Conservation (phyloP, 139 green algal genomes). For the Trebouxia sp. region DNA sequence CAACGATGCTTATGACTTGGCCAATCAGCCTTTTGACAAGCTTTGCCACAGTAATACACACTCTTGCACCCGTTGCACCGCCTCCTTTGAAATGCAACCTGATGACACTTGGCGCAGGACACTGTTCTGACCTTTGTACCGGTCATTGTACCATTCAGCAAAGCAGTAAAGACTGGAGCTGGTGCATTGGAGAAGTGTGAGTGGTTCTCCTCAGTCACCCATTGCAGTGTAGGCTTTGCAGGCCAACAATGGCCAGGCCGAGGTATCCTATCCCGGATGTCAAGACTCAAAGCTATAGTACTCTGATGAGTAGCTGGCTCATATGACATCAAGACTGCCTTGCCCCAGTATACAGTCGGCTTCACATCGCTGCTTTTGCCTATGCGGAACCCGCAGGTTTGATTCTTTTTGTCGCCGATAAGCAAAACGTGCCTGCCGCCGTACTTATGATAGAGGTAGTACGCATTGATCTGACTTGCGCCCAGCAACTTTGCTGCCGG, state of each 20-base stretch:
- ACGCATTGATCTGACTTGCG: not conserved
- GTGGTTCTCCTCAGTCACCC: constrained; percentile 14
- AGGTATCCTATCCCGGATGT: not conserved
- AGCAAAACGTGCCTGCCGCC: constrained; percentile 12
- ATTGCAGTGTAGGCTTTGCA: not conserved
- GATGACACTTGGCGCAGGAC: constrained; percentile 6
- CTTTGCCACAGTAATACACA: constrained; percentile 2
- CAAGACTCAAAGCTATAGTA: constrained; percentile 5
- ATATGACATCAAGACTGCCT: too few relatives aligned
- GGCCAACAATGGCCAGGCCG: not conserved
- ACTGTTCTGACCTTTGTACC: not conserved
- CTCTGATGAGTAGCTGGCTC: constrained; percentile 2
- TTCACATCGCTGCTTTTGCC: constrained; percentile 14
- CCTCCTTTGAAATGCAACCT: not conserved
- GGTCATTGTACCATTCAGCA: not conserved
- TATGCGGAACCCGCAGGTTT: constrained; percentile 17
- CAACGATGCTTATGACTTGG: constrained; percentile 3
- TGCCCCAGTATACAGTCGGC: too few relatives aligned
- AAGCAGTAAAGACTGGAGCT: not conserved
- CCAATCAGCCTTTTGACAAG: constrained; percentile 3
- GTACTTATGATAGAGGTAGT: not conserved
- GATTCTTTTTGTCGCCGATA: not conserved
- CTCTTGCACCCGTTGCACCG: not conserved
- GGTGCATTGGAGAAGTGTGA: constrained; percentile 2
- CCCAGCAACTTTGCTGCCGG: too few relatives aligned